Base-by-base conservation (phyloP, 2,329 filamentous ascomycete species). In the Trichophyton mentagrophytes region DNA sequence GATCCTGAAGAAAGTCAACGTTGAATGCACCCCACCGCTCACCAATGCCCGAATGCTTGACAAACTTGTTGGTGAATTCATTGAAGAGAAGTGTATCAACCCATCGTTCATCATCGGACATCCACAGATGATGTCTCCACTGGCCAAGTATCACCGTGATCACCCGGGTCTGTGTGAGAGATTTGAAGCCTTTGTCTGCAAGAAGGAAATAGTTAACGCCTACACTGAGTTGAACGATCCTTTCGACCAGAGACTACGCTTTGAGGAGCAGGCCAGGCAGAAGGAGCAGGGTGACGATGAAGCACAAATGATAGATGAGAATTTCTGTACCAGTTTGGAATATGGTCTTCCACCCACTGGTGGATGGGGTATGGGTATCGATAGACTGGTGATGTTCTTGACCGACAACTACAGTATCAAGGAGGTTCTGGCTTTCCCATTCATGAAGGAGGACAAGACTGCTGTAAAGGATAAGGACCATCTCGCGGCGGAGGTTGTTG, bases 221-320 rank as follows among this genome's bases (percentile, higher is more conserved):
- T 95, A 96, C 78, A 97, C 92, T 44, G 93, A 99, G 84, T 86
- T 99, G 82, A 95, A 95, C 80, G 89, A 96, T 70, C 90, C 92
- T 61, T 92, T 95, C 69, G 91, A 96, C 75, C 93, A 99, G 79
- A 85, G 93, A 64, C 78, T 92, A 65, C 85, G 90, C 33, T 92
- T 92, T 74, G 90, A 96, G 74, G 92, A 97, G 83, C 93, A 99
- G 78, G 92, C 91, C 3, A 82, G 85, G 69, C 91, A 97, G 80
- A 97, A 97, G 83, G 90, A 85, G 5, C 89, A 95, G 77, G 93
- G 95, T 71, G 95, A 99, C 67, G 90, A 97, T 68, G 95, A 99
- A 78, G 95, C 92, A 1, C 93, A 97, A 78, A 79, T 93, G 67
- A 85, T 97, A 60, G 95, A 99, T 68, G 92, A 97, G 82, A 95